A percentile compares a stretch with the other conserved stretches of the same genome.
Evolutionary conservation across 768 basidiomycete species (phyloP).

Genomic region (Piloderma croceum): DNA sequence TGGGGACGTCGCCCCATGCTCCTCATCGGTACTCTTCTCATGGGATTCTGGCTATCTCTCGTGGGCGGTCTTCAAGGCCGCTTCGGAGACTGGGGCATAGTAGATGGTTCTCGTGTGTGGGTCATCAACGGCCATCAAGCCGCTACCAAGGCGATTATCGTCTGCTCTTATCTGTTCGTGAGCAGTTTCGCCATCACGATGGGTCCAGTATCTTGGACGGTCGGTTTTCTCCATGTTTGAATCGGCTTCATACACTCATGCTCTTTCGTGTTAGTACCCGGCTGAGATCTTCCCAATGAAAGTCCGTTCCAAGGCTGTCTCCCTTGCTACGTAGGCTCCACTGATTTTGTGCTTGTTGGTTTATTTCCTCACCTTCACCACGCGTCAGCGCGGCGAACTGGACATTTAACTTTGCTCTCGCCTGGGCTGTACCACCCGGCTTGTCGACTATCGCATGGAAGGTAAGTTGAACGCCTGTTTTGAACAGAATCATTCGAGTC

Average conservation of each 20-base stretch:
- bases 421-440: slow-evolving; percentile 70
- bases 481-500: too few relatives aligned
- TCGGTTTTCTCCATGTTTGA: too few relatives aligned
- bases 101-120: slow-evolving; percentile 42
- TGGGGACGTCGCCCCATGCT: slow-evolving; percentile 80
- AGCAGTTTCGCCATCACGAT: slow-evolving; percentile 45
- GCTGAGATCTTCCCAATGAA: slow-evolving; percentile 55
- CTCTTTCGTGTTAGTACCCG: too few relatives aligned
- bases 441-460: slow-evolving; percentile 64
- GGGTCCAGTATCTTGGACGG: slow-evolving; percentile 42
- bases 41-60: slow-evolving; percentile 75
- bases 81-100: slow-evolving; percentile 56
- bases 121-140: slow-evolving; percentile 35
- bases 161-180: slow-evolving; percentile 51
- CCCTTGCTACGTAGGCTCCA: slow-evolving; percentile 16
- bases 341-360: too few relatives aligned
- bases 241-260: too few relatives aligned
- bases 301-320: slow-evolving; percentile 55
- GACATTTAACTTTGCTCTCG: slow-evolving; percentile 70
- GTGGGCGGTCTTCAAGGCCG: slow-evolving; percentile 70
- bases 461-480: too few relatives aligned
- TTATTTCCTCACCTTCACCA: slow-evolving; percentile 18
- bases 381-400: slow-evolving; percentile 40
- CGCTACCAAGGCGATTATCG: slow-evolving; percentile 45
- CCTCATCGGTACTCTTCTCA: slow-evolving; percentile 54